Conservation (phyloP, 2,329 filamentous ascomycete genomes). For the Fusarium illudens region DNA sequence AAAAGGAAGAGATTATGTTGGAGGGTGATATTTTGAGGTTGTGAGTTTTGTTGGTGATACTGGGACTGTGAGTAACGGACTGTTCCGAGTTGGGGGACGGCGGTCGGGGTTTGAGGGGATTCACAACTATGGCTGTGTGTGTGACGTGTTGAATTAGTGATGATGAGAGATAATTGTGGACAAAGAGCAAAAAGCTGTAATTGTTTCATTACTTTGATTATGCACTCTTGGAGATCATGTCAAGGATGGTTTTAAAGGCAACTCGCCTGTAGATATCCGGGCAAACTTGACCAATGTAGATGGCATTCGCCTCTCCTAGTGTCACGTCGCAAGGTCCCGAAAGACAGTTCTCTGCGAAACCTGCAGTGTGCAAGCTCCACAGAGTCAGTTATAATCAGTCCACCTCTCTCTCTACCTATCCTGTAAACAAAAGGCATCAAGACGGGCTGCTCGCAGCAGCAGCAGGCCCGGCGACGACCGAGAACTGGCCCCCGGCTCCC, state of each 20-base stretch:
- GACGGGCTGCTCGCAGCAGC: no score
- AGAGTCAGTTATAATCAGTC: no score
- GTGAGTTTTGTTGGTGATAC: conserved; percentile 3
- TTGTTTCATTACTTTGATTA: neutral
- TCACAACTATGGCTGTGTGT: neutral
- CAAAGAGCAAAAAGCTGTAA: no score
- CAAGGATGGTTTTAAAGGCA: neutral
- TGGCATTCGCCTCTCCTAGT: neutral
- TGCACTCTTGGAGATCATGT: neutral
- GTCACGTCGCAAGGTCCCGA: neutral
- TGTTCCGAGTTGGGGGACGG: neutral
- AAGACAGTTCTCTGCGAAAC: neutral
- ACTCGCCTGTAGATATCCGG: neutral
- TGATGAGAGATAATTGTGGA: neutral
- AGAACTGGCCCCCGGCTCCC: conserved; percentile 16
- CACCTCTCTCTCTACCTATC: neutral
- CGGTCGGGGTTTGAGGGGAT: neutral
- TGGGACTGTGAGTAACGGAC: conserved; percentile 11
- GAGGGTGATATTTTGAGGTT: neutral
- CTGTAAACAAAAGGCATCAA: no score
- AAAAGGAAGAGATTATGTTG: no score
- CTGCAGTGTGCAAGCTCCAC: neutral
- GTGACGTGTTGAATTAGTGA: neutral
- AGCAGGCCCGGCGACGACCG: neutral
- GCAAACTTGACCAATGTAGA: neutral